These are phyloP conservation scores for Vinca minor DNA, from an alignment of 257 asterid genomes.

Conservation along the genomic window DNA sequence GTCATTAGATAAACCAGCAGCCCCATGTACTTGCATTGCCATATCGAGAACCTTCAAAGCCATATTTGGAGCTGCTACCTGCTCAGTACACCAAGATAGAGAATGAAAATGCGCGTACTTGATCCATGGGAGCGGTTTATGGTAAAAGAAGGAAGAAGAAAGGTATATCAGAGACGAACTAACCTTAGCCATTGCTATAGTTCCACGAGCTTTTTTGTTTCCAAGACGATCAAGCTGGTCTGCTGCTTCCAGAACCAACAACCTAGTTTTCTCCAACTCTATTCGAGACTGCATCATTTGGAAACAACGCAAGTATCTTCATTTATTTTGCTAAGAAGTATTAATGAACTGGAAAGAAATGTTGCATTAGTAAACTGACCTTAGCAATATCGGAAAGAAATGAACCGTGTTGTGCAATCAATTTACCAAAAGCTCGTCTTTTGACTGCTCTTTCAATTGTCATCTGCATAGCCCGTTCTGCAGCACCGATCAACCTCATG, in stretches of 20 bases:
- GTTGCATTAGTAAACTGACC: slow-evolving; percentile 34
- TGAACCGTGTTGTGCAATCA: slow-evolving; percentile 85
- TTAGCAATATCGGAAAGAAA: slow-evolving; percentile 84
- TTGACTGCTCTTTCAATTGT: slow-evolving; percentile 71
- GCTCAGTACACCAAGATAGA: slow-evolving; percentile 1
- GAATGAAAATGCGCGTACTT: neutral
- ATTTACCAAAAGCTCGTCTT: slow-evolving; percentile 67
- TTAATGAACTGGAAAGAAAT: neutral
- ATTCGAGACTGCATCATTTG: slow-evolving; percentile 60
- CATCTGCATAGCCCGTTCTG: slow-evolving; percentile 92
- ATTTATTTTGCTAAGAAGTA: neutral
- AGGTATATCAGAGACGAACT: neutral
- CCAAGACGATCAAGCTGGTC: slow-evolving; percentile 86
- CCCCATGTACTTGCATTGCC: slow-evolving; percentile 98
- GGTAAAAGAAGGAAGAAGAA: too few species aligned
- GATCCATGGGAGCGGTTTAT: neutral
- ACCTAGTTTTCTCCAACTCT: slow-evolving; percentile 71
- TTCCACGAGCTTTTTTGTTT: slow-evolving; percentile 71
- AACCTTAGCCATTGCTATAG: slow-evolving; percentile 96
- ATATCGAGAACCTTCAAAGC: slow-evolving; percentile 79
- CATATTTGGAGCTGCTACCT: slow-evolving; percentile 96
- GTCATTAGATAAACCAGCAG: slow-evolving; percentile 87
- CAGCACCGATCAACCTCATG: slow-evolving; percentile 95
- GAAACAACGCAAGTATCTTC: neutral
- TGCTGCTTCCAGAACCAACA: slow-evolving; percentile 91